Evolutionary conservation across 208 protist species (phyloP).

Genomic region (Acanthamoeba lenticulata): DNA sequence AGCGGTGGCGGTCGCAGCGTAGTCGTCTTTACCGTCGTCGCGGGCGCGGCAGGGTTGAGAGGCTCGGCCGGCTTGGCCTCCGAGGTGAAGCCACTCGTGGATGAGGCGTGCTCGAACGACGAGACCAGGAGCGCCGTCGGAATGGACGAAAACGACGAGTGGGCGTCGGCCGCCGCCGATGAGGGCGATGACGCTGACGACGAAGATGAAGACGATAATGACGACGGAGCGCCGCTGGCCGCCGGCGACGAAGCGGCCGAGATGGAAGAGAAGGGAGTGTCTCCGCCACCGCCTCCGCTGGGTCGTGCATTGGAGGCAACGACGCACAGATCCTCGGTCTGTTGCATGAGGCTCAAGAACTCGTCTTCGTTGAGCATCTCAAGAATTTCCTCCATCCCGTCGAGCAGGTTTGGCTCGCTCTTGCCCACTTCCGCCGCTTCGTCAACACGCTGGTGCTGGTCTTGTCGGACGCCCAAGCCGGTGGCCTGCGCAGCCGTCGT

Average conservation of each 20-base stretch:
- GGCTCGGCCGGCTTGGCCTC: neutral
- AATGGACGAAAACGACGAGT: neutral
- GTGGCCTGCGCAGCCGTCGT: too few species aligned
- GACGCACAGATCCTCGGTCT: neutral
- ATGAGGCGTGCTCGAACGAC: neutral
- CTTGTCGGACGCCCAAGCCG: too few species aligned
- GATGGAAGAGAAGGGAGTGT: neutral
- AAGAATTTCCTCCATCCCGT: neutral
- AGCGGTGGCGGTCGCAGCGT: too few species aligned
- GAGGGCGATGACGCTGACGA: neutral
- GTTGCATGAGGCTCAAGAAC: neutral
- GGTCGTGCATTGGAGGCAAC: too few species aligned
- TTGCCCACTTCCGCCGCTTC: neutral
- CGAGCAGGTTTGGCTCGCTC: neutral
- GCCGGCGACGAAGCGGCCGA: neutral
- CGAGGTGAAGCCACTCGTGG: neutral
- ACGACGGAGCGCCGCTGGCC: neutral
- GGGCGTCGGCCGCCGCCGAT: too few species aligned
- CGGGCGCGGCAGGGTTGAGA: too few species aligned
- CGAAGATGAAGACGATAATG: neutral
- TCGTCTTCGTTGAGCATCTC: conserved; percentile 30
- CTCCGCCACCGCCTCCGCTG: neutral
- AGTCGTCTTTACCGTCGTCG: too few species aligned
- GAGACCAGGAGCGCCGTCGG: neutral
- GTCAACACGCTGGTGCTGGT: neutral